phyloP scores from a whole-genome alignment of 139 green algal species.

The Micractinium sp. region DNA sequence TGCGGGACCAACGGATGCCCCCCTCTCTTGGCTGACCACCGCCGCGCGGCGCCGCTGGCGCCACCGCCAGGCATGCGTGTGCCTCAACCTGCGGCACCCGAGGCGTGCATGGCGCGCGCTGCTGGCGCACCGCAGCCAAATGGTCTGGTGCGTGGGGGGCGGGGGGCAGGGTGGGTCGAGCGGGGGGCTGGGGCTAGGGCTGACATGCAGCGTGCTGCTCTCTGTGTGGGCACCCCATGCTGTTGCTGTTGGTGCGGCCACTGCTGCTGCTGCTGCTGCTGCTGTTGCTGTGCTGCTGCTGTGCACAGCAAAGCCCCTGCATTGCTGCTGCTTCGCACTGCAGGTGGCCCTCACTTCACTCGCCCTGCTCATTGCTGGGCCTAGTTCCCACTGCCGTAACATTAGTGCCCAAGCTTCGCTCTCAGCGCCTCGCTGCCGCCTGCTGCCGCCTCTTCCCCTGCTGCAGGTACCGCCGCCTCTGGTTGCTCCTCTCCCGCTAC shows the following conservation, averaged over 20 bases:
- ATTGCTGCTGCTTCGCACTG: not conserved
- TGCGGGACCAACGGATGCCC: conserved; percentile 9
- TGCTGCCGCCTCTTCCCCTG: not conserved
- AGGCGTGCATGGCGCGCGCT: conserved; percentile 30
- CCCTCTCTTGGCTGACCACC: not conserved
- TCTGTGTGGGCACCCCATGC: too few species aligned
- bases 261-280: too few species aligned
- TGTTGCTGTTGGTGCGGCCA: too few species aligned
- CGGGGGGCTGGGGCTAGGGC: too few species aligned
- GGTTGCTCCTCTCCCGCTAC: conserved; percentile 48
- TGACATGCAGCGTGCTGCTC: too few species aligned
- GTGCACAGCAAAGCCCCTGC: too few species aligned
- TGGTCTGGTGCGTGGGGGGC: conserved; percentile 51
- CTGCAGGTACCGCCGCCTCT: conserved; percentile 44
- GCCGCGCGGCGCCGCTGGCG: not conserved
- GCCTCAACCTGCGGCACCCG: not conserved
- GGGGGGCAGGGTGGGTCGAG: not conserved
- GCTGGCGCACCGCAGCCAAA: conserved; percentile 40
- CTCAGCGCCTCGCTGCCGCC: not conserved
- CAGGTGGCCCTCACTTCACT: not conserved
- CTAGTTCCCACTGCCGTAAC: too few species aligned
- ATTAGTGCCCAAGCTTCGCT: not conserved
- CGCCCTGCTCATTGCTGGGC: not conserved
- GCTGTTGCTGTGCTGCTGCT: too few species aligned
- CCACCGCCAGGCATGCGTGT: not conserved